Evolutionary conservation across 352 stramenopile species (phyloP).

Genomic region (Phytophthora capsici): DNA sequence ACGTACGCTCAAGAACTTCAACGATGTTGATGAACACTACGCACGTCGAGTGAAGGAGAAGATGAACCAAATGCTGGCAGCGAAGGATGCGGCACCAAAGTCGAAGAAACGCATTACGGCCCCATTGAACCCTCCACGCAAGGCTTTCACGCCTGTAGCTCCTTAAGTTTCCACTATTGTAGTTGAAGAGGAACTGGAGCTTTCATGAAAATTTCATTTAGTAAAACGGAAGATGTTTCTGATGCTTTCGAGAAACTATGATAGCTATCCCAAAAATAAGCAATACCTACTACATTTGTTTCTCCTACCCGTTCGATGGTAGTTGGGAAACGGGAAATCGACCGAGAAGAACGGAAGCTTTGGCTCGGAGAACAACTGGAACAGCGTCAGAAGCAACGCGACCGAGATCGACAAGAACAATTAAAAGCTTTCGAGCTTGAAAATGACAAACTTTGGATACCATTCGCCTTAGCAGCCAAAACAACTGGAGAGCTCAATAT

Average conservation of each 20-base stretch:
- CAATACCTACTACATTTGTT: no score
- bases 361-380: conserved; percentile 60
- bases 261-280: no score
- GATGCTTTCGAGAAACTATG: no score
- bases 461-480: conserved; percentile 44
- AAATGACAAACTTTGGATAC: conserved; percentile 55
- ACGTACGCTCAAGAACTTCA: conserved; percentile 43
- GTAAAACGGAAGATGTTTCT: no score
- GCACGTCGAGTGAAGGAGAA: conserved; percentile 43
- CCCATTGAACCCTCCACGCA: conserved; percentile 38
- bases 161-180: conserved; percentile 26
- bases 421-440: conserved; percentile 35
- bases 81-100: conserved; percentile 24
- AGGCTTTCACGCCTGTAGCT: conserved; percentile 37
- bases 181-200: not conserved
- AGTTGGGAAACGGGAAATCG: not conserved
- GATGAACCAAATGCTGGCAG: conserved; percentile 38
- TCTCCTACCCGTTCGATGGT: no score
- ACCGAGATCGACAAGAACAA: conserved; percentile 41
- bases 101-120: conserved; percentile 41
- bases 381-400: conserved; percentile 47
- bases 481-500: conserved; percentile 68
- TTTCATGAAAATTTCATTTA: not conserved
- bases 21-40: conserved; percentile 43
- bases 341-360: conserved; percentile 41